Evolutionary conservation across 1,284 basidiomycete genomes (phyloP), one percentile per base, ranked within the genome.

Genomic region (Moesziomyces antarcticus): DNA sequence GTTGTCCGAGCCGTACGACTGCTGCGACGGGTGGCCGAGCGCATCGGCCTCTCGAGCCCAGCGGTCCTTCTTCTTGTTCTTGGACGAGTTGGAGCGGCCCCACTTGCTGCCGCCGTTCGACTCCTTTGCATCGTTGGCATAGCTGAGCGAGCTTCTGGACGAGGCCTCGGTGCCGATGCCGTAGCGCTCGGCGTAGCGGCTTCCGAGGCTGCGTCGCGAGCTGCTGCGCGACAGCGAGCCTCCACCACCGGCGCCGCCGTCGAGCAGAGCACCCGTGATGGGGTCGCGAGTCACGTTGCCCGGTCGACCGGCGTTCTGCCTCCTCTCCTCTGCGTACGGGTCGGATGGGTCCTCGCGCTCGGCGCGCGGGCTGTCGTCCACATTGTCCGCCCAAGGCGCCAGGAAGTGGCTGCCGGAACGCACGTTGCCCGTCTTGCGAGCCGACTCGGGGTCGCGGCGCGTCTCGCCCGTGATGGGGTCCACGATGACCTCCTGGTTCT

Each of bases 401-500:
- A 67, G 51, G 50, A 70, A 62, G 54, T 56, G 63, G 48, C 59
- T 59, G 6, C 73, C 65, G 6, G 40, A 35, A 33, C 68, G 62
- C 5, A 75, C 21, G 54, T 75, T 75, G 50, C 68, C 73, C 11
- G 50, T 70, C 52, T 47, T 58, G 48, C 68, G 59, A 21, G 56
- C 57, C 5, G 63, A 33, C 14, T 63, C 70, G 11, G 63, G 56
- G 37, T 76, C 74, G 41, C 56, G 56, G 18, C 67, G 51, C 10
- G 75, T 77, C 44, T 77, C 75, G 20, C 75, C 75, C 8, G 75
- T 77, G 44, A 77, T 44, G 14, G 75, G 75, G 27, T 77, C 75
- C 30, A 77, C 72, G 21, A 71, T 70, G 37, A 77, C 41, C 21
- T 77, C 70, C 50, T 67, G 67, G 14, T 72, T 67, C 35, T 61